Base-by-base conservation (phyloP, 2,329 filamentous ascomycete species). In the Zasmidium citrigriseum region DNA sequence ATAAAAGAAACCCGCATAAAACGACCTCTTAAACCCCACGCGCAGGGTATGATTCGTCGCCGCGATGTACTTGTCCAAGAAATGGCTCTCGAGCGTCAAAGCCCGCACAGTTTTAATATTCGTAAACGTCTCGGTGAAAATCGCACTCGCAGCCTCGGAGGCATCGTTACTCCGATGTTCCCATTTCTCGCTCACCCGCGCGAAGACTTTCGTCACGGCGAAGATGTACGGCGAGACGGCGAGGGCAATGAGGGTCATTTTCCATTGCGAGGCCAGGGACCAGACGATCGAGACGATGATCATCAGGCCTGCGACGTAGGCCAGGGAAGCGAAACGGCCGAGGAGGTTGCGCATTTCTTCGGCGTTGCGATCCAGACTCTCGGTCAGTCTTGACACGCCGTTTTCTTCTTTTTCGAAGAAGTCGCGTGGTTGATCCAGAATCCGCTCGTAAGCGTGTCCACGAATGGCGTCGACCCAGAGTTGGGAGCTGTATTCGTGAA, bases 331-430 rank as follows among this genome's bases (percentile, higher is more conserved):
- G 68, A 96, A 96, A 1, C 89, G 84, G 1, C 90, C 89, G 0
- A 96, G 81, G 0, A 98, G 77, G 65, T 90, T 92, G 9, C 90
- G 84, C 84, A 95, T 93, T 70, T 96, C 91, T 71, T 98, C 92
- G 0, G 89, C 89, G 67, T 91, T 90, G 16, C 89, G 84, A 67
- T 96, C 91, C 0, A 98, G 81, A 46, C 83, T 88, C 60, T 90
- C 86, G 0, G 82, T 86, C 45, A 98, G 80, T 1, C 81, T 80
- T 0, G 80, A 78, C 0, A 88, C 77, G 0, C 82, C 84, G 71
- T 95, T 89, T 29, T 80, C 79, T 1, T 88, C 80, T 51, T 82
- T 78, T 62, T 91, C 87, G 66, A 96, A 96, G 88, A 92, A 98
- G 3, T 82, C 75, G 60, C 83, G 86, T 0, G 90, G 89, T 69